Conservation (phyloP, 768 basidiomycete species). For the Russula lepida region DNA sequence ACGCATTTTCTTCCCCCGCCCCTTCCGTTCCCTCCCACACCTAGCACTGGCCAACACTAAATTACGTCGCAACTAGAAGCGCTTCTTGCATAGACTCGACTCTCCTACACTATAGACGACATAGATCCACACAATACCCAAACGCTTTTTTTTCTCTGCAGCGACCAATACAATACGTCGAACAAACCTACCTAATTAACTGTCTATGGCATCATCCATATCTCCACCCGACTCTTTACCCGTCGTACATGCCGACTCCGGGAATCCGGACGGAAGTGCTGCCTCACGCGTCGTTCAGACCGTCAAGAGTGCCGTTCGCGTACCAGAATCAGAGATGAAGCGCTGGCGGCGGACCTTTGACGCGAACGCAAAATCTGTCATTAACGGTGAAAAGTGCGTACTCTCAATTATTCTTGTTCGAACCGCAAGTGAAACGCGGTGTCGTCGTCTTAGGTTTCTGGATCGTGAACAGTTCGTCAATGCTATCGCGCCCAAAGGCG, state of each 20-base stretch:
- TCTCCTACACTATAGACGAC: background rate
- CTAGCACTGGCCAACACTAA: background rate
- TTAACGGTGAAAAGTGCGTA: conserved; percentile 76
- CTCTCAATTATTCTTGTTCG: background rate
- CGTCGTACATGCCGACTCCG: conserved; percentile 48
- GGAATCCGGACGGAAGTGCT: conserved; percentile 40
- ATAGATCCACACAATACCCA: conserved; percentile 10
- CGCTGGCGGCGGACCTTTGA: conserved; percentile 90
- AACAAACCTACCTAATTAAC: conserved; percentile 17
- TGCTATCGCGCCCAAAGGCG: conserved; percentile 84
- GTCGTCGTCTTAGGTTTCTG: conserved; percentile 53
- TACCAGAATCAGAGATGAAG: conserved; percentile 76
- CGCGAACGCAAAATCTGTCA: conserved; percentile 59
- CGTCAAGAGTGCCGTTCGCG: conserved; percentile 58
- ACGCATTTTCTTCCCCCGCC: background rate
- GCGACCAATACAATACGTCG: background rate
- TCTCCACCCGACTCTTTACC: conserved; percentile 29
- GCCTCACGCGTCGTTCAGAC: conserved; percentile 40
- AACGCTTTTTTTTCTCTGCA: background rate
- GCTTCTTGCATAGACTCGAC: conserved; percentile 3
- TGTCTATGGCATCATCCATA: conserved; percentile 5
- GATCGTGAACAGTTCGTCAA: conserved; percentile 86
- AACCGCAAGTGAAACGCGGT: background rate
- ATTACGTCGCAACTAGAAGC: too few species aligned
- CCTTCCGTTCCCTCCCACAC: conserved; percentile 7